Conservation (phyloP, 257 asterid genomes). For the Orobanche coerulescens region DNA sequence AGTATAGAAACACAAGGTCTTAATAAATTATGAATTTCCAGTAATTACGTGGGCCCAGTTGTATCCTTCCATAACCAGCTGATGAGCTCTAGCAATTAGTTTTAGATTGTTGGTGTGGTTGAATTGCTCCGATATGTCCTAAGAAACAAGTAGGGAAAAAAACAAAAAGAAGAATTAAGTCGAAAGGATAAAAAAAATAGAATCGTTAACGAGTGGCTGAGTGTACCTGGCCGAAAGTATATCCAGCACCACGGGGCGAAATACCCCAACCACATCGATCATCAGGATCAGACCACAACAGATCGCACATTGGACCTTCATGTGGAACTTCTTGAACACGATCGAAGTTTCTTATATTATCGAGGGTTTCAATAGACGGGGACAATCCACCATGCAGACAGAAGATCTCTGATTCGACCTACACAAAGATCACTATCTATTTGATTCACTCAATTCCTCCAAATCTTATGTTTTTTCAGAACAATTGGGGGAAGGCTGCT, state of each 20-base stretch:
- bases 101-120: slow-evolving; percentile 78
- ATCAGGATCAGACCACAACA: slow-evolving; percentile 97
- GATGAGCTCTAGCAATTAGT: slow-evolving; percentile 94
- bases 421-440: slow-evolving; percentile 14
- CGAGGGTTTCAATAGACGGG: slow-evolving; percentile 91
- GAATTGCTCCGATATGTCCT: slow-evolving; percentile 98
- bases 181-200: slow-evolving; percentile 10
- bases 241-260: slow-evolving; percentile 98
- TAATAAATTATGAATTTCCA: not conserved
- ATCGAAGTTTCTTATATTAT: slow-evolving; percentile 82
- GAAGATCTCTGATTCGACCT: slow-evolving; percentile 97
- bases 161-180: not conserved
- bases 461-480: too few relatives aligned
- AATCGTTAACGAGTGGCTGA: slow-evolving; percentile 10
- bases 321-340: slow-evolving; percentile 99
- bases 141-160: slow-evolving; percentile 15
- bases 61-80: slow-evolving; percentile 96
- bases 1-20: not conserved
- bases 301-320: slow-evolving; percentile 98
- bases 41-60: slow-evolving; percentile 90
- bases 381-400: slow-evolving; percentile 95
- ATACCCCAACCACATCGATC: slow-evolving; percentile 99
- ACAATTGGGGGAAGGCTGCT: too few relatives aligned
- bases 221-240: slow-evolving; percentile 88
- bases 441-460: too few relatives aligned